Evolutionary conservation across 2,329 filamentous ascomycete species (phyloP).

Genomic region (Calonectria pteridis): DNA sequence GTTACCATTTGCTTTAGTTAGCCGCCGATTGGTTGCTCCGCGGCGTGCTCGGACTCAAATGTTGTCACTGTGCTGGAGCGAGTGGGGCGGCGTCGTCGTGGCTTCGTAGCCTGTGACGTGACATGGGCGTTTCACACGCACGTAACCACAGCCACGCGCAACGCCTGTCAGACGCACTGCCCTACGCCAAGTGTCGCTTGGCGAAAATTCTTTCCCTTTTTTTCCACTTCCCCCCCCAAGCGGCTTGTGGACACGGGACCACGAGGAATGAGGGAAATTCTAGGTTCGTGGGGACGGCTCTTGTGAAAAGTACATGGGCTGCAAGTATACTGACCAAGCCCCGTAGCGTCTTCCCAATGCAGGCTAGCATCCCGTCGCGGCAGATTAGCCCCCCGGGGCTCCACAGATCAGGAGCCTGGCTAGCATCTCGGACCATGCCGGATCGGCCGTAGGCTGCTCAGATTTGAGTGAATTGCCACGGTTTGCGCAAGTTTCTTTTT

Average conservation of each 20-base stretch:
- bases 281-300: background rate
- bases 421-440: background rate
- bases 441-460: background rate
- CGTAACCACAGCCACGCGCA: background rate
- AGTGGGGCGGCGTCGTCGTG: background rate
- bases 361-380: background rate
- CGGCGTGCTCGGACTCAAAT: background rate
- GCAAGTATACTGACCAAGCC: background rate
- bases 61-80: background rate
- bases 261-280: background rate
- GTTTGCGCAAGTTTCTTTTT: background rate
- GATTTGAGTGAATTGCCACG: background rate
- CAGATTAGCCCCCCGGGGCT: background rate
- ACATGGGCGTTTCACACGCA: background rate
- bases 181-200: background rate
- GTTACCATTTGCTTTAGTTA: background rate
- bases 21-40: background rate
- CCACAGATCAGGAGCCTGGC: background rate
- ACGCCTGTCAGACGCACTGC: background rate
- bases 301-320: background rate
- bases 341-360: background rate
- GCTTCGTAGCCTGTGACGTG: background rate
- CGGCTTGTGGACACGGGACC: background rate
- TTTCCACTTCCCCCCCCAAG: too few relatives aligned
- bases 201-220: background rate